Conservation (phyloP, 345 rosid genomes). For the Litchi chinensis region DNA sequence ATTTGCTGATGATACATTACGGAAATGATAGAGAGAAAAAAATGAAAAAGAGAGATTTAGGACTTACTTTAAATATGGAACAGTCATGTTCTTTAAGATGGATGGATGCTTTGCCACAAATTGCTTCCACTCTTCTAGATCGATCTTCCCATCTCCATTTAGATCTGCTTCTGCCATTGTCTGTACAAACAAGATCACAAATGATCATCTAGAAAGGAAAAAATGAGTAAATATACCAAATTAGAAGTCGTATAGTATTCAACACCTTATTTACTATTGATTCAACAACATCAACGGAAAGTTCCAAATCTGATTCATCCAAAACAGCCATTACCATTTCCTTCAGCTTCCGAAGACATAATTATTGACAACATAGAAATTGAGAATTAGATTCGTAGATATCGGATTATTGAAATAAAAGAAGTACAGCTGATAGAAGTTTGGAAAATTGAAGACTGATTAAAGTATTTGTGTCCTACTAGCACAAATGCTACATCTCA, state of each 20-base stretch:
- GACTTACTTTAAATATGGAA: conserved; percentile 62
- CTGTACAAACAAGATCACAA: conserved; percentile 32
- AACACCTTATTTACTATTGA: conserved; percentile 71
- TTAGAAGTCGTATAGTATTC: not conserved
- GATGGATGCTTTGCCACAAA: conserved; percentile 61
- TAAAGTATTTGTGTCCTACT: not conserved
- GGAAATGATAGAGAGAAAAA: not conserved
- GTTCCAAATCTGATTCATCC: conserved; percentile 60
- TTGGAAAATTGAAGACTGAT: not conserved
- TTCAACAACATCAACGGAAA: conserved; percentile 53
- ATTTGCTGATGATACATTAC: too few relatives aligned
- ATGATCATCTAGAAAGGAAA: conserved; percentile 22
- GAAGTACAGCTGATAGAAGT: not conserved
- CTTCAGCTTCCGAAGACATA: conserved; percentile 49
- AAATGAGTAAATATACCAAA: not conserved
- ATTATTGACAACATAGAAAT: not conserved
- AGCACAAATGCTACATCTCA: too few relatives aligned
- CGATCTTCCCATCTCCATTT: conserved; percentile 78
- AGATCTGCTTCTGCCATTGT: conserved; percentile 61
- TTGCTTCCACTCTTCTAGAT: conserved; percentile 71
- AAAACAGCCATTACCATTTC: conserved; percentile 76
- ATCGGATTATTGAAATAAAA: not conserved
- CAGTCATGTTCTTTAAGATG: conserved; percentile 75
- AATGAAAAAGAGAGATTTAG: not conserved
- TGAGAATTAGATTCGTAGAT: conserved; percentile 14